Conservation (phyloP, 805 yeast species). For the Jamesozyma rosinii region DNA sequence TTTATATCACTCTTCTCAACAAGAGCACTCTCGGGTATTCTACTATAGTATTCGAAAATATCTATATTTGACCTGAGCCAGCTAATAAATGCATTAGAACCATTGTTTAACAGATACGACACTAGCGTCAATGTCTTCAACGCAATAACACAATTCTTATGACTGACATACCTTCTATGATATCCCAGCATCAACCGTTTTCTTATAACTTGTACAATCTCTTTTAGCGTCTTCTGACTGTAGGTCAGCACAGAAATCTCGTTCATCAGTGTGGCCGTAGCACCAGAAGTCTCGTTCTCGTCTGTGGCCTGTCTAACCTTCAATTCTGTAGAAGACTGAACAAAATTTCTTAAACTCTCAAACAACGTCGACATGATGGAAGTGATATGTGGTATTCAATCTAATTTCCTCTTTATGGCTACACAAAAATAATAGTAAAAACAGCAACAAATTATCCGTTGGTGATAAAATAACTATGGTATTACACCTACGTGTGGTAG, state of each 20-base stretch:
- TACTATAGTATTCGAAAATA: constrained; percentile 27
- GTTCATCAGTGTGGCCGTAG: constrained; percentile 46
- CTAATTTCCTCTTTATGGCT: too few relatives aligned
- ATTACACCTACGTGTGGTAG: too few relatives aligned
- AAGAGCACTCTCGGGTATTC: constrained; percentile 30
- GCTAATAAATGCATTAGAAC: constrained; percentile 40
- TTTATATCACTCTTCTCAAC: constrained; percentile 29
- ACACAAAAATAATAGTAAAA: too few relatives aligned
- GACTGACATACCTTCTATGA: constrained; percentile 15
- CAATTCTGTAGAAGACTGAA: constrained; percentile 29
- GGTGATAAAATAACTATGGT: too few relatives aligned
- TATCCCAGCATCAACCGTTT: constrained; percentile 31
- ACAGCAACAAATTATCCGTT: too few relatives aligned
- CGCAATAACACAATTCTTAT: constrained; percentile 33
- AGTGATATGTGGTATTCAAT: too few relatives aligned
- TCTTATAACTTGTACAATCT: constrained; percentile 34
- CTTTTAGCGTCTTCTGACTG: constrained; percentile 32
- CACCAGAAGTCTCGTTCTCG: constrained; percentile 45
- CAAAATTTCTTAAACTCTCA: constrained; percentile 26
- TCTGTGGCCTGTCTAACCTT: constrained; percentile 39
- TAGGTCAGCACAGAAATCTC: constrained; percentile 42
- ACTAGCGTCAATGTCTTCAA: constrained; percentile 46
- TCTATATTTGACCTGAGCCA: constrained; percentile 36
- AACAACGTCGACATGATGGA: constrained; percentile 25
- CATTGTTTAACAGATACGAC: constrained; percentile 43